Evolutionary conservation across 2,329 filamentous ascomycete species (phyloP), one percentile per base, ranked within the genome.

Genomic region (Pseudocercospora ulei): DNA sequence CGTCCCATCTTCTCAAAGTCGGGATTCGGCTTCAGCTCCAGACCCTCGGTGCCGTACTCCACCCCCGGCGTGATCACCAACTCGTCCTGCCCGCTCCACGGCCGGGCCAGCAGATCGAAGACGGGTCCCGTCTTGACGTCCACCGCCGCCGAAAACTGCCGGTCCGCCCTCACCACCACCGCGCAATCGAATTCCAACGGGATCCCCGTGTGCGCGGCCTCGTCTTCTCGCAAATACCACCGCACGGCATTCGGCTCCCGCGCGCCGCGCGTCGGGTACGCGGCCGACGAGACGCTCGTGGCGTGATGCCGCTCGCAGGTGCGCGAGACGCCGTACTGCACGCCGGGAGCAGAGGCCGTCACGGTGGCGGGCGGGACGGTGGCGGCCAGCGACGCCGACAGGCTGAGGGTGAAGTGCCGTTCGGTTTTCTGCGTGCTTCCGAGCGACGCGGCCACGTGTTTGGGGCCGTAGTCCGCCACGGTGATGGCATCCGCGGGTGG

Each of bases 111-210:
- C 22, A 46, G 30, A 25, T 46, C 43, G 29, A 44, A 44, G 3
- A 47, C 35, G 1, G 38, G 43, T 2, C 46, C 44, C 4, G 39
- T 27, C 19, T 44, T 47, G 8, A 49, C 38, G 11, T 42, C 38
- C 1, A 40, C 38, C 3, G 31, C 27, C 2, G 38, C 38, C 17
- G 36, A 27, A n/a, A 43, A 44, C 2, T 13, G 17, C 16, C 18
- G 17, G 2, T 35, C 38, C 3, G 33, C 11, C 8, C 17, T 18
- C 2, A 49, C 36, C 7, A 47, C 14, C 1, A 40, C 25, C 12
- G 43, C 46, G 20, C 24, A 36, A 29, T 36, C 29, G 13, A 49
- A 43, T 3, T 49, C 43, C 11, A 44, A 19, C 12, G 36, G 36
- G 9, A 43, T 4, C 2, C 37, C 36, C 3, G 37, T 28, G 3